Conservation (phyloP, 768 basidiomycete genomes). For the Pleurotus ostreatus region DNA sequence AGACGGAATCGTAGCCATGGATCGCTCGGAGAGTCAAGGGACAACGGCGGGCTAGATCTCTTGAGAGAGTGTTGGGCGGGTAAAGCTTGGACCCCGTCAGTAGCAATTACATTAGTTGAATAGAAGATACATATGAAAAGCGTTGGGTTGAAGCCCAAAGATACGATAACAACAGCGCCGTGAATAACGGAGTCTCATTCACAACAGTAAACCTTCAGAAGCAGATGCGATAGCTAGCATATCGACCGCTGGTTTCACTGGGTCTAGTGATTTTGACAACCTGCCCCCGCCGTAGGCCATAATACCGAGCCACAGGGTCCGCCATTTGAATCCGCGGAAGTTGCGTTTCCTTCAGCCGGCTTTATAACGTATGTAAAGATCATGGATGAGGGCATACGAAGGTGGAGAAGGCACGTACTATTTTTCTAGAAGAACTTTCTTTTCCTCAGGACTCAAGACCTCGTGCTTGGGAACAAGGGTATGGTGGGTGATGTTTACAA, state of each 20-base stretch:
- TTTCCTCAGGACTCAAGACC: conserved; percentile 81
- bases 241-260: conserved; percentile 94
- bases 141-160: neutral
- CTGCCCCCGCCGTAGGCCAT: conserved; percentile 91
- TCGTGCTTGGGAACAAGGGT: conserved; percentile 92
- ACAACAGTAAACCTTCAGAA: conserved; percentile 40
- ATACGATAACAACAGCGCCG: neutral
- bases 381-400: conserved; percentile 11
- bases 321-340: conserved; percentile 93
- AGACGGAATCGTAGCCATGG: neutral
- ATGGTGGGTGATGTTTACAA: conserved; percentile 97
- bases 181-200: neutral
- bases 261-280: conserved; percentile 98
- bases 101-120: neutral
- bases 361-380: conserved; percentile 25
- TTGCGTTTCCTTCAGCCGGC: conserved; percentile 96
- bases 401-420: conserved; percentile 64
- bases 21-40: conserved; percentile 2
- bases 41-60: neutral
- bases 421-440: conserved; percentile 80
- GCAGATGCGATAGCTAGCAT: conserved; percentile 90
- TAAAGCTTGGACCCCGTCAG: neutral
- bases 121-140: neutral
- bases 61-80: neutral
- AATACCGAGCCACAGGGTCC: conserved; percentile 98